Evolutionary conservation across 345 rosid genomes (phyloP), one percentile per base, ranked within the genome.

Genomic region (Rhizophora mangle): DNA sequence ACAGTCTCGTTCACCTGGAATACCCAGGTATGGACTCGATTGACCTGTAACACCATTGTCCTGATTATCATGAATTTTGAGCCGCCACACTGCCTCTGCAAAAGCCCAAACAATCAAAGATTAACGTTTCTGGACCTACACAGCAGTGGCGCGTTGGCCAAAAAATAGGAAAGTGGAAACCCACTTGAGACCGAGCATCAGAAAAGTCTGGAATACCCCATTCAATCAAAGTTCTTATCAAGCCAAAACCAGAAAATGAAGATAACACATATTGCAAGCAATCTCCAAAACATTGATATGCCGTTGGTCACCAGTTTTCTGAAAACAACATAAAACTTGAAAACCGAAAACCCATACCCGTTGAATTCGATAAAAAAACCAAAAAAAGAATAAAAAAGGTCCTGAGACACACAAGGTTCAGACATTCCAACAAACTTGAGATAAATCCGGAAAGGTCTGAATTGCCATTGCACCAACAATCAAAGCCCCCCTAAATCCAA

Each of bases 1-100:
- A 68, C 96, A 90, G 81, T 88, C 88, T 37, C 85, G 83, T 75
- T 85, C 89, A 30, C 93, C 88, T 4, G 91, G 96, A 67, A 93
- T 91, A 80, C 85, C 88, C 18, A 93, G 96, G 75, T 84, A 88
- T 56, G 77, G 78, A 72, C 82, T 56, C 22, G 60, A 56, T 56
- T 56, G 60, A 56, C 27, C 29, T 16, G 16, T 24, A 56, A 10
- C 60, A 24, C 60, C 30, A 21, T 56, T 26, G 2, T 56, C 60
- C 30, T 22, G 60, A 20, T 27, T 56, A 56, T 56, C 60, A 3
- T 56, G 18, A 9, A 24, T 22, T 56, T 56, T 56, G 5, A 22
- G 29, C 29, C 24, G 60, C 29, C 60, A 10, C 11, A 56, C 6
- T 56, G 60, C 60, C 29, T 24, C 30, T 56, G 60, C 60, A 56